A percentile compares a stretch with the other conserved stretches of the same genome.
phyloP scores from a whole-genome alignment of 1,284 basidiomycete genomes.

The Puccinia coronata region DNA sequence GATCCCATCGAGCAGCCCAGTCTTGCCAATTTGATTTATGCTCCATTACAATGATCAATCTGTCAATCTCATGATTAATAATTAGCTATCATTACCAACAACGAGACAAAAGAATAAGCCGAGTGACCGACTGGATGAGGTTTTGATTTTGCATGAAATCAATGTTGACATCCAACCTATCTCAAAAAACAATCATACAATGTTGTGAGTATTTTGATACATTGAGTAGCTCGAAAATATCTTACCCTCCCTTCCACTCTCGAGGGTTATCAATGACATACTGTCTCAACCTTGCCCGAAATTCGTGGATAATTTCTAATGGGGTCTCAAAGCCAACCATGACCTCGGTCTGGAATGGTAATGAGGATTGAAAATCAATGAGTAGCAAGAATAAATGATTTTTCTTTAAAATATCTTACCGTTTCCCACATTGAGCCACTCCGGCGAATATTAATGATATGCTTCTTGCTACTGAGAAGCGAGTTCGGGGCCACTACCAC shows the following conservation, averaged over 20 bases:
- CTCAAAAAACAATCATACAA: not conserved
- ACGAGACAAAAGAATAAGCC: not conserved
- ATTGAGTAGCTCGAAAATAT: not conserved
- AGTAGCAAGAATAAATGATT: not conserved
- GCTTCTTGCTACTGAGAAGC: conserved; percentile 69
- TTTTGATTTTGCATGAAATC: conserved; percentile 57
- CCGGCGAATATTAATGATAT: conserved; percentile 66
- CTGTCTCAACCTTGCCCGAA: conserved; percentile 65
- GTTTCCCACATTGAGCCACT: conserved; percentile 70
- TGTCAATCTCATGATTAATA: conserved; percentile 37
- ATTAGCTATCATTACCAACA: not conserved
- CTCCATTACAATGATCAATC: conserved; percentile 72
- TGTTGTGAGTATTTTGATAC: not conserved
- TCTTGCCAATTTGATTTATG: conserved; percentile 83
- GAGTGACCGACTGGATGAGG: conserved; percentile 49
- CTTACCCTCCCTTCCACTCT: conserved; percentile 66
- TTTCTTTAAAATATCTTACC: conserved; percentile 67
- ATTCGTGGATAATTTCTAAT: conserved; percentile 65
- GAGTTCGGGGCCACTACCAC: conserved; percentile 78
- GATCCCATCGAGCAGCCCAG: conserved; percentile 71
- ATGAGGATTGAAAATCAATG: not conserved
- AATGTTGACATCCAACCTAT: conserved; percentile 56
- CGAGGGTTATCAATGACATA: conserved; percentile 71
- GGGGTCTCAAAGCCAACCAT: conserved; percentile 58
- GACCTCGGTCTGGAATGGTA: conserved; percentile 49